Conservation (phyloP, 805 yeast genomes). For the Schwanniomyces pseudopolymorphus region DNA sequence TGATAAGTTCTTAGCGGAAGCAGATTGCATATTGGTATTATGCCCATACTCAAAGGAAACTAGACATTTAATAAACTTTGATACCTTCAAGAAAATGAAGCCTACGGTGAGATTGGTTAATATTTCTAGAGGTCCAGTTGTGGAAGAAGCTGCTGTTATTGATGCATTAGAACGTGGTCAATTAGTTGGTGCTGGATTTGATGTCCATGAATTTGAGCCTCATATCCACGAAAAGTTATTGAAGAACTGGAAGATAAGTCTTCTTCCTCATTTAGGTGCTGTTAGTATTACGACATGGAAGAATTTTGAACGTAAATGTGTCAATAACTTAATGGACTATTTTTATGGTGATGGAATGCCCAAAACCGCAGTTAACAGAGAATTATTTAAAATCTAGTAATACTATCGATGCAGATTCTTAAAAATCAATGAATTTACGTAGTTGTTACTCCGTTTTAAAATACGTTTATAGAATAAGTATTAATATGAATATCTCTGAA, state of each 20-base stretch:
- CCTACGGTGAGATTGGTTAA: slow-evolving; percentile 28
- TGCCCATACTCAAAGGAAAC: slow-evolving; percentile 42
- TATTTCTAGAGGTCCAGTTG: slow-evolving; percentile 43
- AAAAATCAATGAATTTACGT: too few relatives aligned
- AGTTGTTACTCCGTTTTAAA: too few relatives aligned
- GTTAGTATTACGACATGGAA: slow-evolving; percentile 34
- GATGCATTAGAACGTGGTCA: slow-evolving; percentile 41
- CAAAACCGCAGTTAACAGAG: too few relatives aligned
- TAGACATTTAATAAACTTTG: slow-evolving; percentile 33
- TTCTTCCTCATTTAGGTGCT: slow-evolving; percentile 40
- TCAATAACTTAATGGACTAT: slow-evolving; percentile 18
- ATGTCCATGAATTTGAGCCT: slow-evolving; percentile 45
- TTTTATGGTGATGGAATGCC: not conserved
- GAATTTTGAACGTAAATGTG: slow-evolving; percentile 38
- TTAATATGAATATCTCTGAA: too few relatives aligned
- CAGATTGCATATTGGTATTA: slow-evolving; percentile 33
- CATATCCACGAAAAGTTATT: slow-evolving; percentile 29
- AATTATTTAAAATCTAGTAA: too few relatives aligned
- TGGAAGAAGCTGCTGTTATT: slow-evolving; percentile 37
- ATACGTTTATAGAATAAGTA: too few relatives aligned
- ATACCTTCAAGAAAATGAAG: slow-evolving; percentile 25
- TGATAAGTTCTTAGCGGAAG: slow-evolving; percentile 21
- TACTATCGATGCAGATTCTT: too few relatives aligned
- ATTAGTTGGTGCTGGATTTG: slow-evolving; percentile 43
- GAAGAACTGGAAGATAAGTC: slow-evolving; percentile 31